Base-by-base conservation (phyloP, 192 early-diverging fungal genomes). In the Linnemannia schmuckeri region DNA sequence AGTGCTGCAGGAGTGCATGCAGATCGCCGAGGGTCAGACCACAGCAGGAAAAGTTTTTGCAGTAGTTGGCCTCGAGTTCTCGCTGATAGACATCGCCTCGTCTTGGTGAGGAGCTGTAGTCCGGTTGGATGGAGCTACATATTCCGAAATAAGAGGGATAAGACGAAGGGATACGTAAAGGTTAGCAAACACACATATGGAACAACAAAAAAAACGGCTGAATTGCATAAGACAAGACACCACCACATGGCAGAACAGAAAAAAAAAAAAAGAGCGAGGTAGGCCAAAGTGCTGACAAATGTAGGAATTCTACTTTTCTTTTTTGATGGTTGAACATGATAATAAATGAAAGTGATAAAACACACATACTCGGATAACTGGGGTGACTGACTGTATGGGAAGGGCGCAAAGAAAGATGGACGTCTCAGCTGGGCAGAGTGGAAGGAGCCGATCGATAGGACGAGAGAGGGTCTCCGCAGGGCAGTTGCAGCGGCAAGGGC, bases 1-100 rank as follows among this genome's bases (percentile, higher is more conserved):
- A 98, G 89, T 99, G 98, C 90, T 97, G 97, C 55, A 99, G 90
- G 74, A 99, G 95, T 85, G 97, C 97, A 91, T 99, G 98, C 80
- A 99, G 90, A 88, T 97, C 96, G 75, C 93, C 93, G 46, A 99
- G 91, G 40, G 95, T 90, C 69, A 96, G 89, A 24, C 97, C 98
- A 82, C 98, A 99, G 91, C 98, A 99, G 78, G 92, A 92, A 87
- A 98, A 99, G 93, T 99, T 96, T 85, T 95, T 94, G 90, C 97
- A 98, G 90, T 97, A 99, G 70, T 93, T 92, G 89, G 95, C 95
- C 88, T 99, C 97, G 20, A 98, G 93, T 79, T 94, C 94, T 72
- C 93, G 93, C 37, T 93, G 79, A 68, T 87, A 87, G 38, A 87
- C 85, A 78, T 87, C 79, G 42, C 79, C 85, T 40, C 80, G 72